Evolutionary conservation across 129 eudicot genomes (phyloP), one percentile per base, ranked within the genome.

Genomic region (Solidago caesia): DNA sequence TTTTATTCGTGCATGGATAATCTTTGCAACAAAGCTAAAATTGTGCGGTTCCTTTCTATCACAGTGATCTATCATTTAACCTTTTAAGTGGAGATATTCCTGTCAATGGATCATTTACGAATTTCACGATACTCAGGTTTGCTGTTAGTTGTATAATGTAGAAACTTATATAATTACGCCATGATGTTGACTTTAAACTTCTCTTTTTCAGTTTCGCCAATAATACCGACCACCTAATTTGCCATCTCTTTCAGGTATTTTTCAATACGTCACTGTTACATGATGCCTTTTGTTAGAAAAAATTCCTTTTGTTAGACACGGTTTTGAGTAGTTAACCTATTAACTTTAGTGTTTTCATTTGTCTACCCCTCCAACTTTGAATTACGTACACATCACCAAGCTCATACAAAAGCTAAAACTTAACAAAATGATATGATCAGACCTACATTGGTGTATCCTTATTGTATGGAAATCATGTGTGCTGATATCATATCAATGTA

Each of bases 31-130:
- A 75, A 49, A 51, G 42, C 46, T 60, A 16, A 13, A 39, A 10
- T 13, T 1, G 4, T 71, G 4, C 9, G 10, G 46, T 51, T 68
- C 4, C 65, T 68, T 58, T 72, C 15, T 44, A 45, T 60, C 46
- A 65, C 83, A 91, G 97, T 70, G 97, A 91, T 89, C 87, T 91
- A 21, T 91, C 96, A 61, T 76, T 66, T 82, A 91, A 89, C 67
- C 65, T 11, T 5, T 83, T 89, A 66, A 72, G 79, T 33, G 97
- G 97, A 80, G 29, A 11, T 67, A 44, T 91, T 59, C 92, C 89
- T 12, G 70, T 75, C 73, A 89, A 82, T 72, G 97, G 97, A n/a
- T 85, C 97, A 66, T 91, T 91, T 81, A 26, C 82, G 46, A 83
- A 59, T 29, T 89, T 91, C 67, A 84, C 90, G 1, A 62, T 77